Percentiles rank a stretch among this genome's conserved stretches.
phyloP scores from a whole-genome alignment of 2,329 filamentous ascomycete genomes.

The Cadophora sp. region DNA sequence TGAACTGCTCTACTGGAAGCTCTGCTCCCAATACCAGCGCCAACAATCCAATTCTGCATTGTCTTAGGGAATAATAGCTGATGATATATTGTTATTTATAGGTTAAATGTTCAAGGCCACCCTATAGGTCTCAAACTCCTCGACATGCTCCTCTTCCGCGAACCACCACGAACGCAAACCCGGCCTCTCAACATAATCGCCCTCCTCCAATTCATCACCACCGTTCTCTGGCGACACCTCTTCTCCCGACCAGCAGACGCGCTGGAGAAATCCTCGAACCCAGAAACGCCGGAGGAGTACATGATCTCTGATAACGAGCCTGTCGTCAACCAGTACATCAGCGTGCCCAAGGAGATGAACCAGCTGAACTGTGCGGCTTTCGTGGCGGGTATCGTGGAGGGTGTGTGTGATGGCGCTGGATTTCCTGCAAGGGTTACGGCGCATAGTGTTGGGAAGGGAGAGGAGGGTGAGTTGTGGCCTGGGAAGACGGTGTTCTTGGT shows the following conservation, averaged over 20 bases:
- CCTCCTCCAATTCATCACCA: constrained; percentile 94
- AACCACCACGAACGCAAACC: constrained; percentile 71
- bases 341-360: constrained; percentile 92
- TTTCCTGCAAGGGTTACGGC: constrained; percentile 90
- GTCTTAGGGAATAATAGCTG: background rate
- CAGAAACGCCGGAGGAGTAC: constrained; percentile 89
- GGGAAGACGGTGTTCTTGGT: constrained; percentile 95
- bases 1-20: background rate
- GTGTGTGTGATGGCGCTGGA: constrained; percentile 90
- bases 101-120: constrained; percentile 90
- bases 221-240: constrained; percentile 88
- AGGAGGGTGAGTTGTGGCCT: constrained; percentile 85
- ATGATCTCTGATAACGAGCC: constrained; percentile 99
- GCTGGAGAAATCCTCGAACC: constrained; percentile 85
- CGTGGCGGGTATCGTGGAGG: constrained; percentile 94
- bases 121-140: constrained; percentile 92
- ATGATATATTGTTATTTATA: constrained; percentile 46
- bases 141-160: constrained; percentile 89
- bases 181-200: constrained; percentile 88
- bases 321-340: constrained; percentile 92
- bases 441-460: constrained; percentile 71
- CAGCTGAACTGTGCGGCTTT: constrained; percentile 96
- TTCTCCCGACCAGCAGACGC: constrained; percentile 91
- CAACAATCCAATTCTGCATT: background rate
- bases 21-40: background rate